A percentile compares a stretch with the other conserved stretches of the same genome.
phyloP scores from a whole-genome alignment of 768 basidiomycete genomes.

The Rhodosporidiobolus odoratus region DNA sequence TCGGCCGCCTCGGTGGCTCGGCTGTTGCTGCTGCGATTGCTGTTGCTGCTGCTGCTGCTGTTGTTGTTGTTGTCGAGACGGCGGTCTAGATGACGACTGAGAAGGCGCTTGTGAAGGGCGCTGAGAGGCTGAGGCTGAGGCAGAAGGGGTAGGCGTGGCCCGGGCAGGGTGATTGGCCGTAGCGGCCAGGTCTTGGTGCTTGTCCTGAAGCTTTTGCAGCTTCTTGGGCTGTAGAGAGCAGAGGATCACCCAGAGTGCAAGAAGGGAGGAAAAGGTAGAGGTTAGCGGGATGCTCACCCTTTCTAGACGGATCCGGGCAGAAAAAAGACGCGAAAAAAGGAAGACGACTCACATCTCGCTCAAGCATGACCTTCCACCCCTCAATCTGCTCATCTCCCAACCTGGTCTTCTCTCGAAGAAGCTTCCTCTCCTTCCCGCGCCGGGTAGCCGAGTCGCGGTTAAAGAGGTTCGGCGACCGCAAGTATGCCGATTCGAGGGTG shows the following conservation, averaged over 20 bases:
- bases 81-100: neutral
- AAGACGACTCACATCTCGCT: constrained; percentile 64
- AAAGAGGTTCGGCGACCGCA: constrained; percentile 68
- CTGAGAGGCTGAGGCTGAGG: neutral
- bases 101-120: neutral
- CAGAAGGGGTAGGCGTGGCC: constrained; percentile 4
- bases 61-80: neutral
- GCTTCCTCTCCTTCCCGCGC: constrained; percentile 57
- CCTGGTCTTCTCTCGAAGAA: constrained; percentile 67
- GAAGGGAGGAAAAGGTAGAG: neutral
- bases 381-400: constrained; percentile 76
- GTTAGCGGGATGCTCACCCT: neutral
- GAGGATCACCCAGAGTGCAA: neutral
- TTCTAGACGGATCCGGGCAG: neutral
- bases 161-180: constrained; percentile 30
- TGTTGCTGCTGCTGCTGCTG: neutral
- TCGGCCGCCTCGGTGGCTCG: constrained; percentile 51
- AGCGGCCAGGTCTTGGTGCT: constrained; percentile 65
- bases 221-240: constrained; percentile 53
- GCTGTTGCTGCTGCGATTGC: constrained; percentile 29
- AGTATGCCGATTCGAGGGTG: constrained; percentile 69
- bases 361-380: constrained; percentile 86
- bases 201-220: constrained; percentile 67
- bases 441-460: constrained; percentile 69
- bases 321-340: neutral